Base-by-base conservation (phyloP, 257 asterid species). In the Paulownia fortunei region DNA sequence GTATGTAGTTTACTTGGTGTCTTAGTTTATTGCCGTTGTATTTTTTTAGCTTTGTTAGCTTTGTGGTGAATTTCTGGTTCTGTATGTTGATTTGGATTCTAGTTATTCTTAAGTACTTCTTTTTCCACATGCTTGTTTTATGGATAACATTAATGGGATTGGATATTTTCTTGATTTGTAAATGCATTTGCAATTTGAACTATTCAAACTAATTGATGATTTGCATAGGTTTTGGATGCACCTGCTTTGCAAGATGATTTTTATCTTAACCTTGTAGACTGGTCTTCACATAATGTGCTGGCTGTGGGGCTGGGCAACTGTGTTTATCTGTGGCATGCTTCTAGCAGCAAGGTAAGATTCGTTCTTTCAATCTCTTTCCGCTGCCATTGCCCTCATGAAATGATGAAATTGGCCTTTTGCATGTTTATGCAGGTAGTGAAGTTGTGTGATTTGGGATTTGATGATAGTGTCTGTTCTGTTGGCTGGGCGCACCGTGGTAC, bases 241-340 rank as follows among this genome's bases (percentile, higher is more conserved):
- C 99, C 99, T 0, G 96, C 97, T 27, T 59, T 95, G 85, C 97
- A 91, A 83, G 99, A 95, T 72, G 99, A 95, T 81, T 95, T 93
- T 79, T 95, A 95, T 85, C 92, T 93, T 64, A 95, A 95, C 81
- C 97, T 95, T 39, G 99, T 95, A 3, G 99, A 95, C 55, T 95
- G 99, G 99, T 90, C 99, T 46, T 85, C 99, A 0, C 85, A 89
- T 51, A 92, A 95, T 79, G 97, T 95, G 42, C 85, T 95, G 73
- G 96, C 99, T 66, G 99, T 96, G 46, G 99, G 99, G 34, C 79
- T 96, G 74, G 96, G 97, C 15, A 92, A 89, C 84, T 92, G 96
- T 79, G 99, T 96, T 63, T 96, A 96, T 84, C 80, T 93, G 46
- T 96, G 97, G 97, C 92, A 96, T 80, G 98, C 98, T 58, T 88